A percentile compares a stretch with the other conserved stretches of the same genome.
These are phyloP conservation scores for Blastocystis sp. DNA, from an alignment of 352 stramenopile genomes.

Conservation along the genomic window DNA sequence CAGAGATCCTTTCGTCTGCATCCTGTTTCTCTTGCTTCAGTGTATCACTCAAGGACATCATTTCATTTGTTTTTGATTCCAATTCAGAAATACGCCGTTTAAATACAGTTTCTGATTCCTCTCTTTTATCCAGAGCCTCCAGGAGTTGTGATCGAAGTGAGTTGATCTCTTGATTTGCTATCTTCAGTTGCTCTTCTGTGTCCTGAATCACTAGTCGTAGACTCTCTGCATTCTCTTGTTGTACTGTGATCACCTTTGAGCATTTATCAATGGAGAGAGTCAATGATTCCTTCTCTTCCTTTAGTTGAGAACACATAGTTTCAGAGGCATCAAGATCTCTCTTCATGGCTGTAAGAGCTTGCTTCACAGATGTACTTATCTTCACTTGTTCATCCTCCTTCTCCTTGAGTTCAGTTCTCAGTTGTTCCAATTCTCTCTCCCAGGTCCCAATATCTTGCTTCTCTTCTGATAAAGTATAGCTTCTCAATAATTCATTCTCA, in stretches of 20 bases:
- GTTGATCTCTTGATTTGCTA: neutral
- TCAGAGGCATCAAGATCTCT: neutral
- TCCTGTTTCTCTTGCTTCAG: conserved; percentile 21
- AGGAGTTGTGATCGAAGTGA: neutral
- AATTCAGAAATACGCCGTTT: neutral
- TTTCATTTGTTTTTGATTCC: neutral
- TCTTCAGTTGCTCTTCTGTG: neutral
- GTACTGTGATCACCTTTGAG: neutral
- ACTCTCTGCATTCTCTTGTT: conserved; percentile 1
- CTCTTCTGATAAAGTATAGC: neutral
- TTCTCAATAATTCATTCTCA: neutral
- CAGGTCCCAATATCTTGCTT: neutral
- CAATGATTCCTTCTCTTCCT: neutral
- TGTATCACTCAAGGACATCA: neutral
- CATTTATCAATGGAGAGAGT: neutral
- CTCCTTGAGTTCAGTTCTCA: neutral
- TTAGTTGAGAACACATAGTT: neutral
- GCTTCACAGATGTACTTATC: neutral
- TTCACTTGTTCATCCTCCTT: neutral
- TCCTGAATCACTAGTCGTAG: neutral
- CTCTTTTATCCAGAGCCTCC: neutral
- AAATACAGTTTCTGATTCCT: neutral
- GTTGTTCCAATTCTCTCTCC: neutral
- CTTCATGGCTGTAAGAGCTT: neutral
- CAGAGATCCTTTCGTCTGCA: neutral